phyloP scores from a whole-genome alignment of 768 basidiomycete genomes.

The Podaxis rugospora region DNA sequence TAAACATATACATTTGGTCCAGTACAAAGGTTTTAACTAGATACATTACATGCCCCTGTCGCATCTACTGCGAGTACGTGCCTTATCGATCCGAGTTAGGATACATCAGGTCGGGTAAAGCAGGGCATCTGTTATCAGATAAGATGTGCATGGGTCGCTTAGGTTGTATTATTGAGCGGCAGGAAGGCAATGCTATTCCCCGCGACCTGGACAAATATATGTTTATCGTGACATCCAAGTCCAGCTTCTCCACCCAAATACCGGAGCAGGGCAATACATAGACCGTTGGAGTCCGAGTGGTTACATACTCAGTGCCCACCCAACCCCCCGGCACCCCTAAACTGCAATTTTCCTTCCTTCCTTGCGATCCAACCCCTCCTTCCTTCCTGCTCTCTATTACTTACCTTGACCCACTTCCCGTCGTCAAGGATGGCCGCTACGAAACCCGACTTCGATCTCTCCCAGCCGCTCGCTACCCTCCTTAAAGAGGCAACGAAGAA shows the following conservation, averaged over 20 bases:
- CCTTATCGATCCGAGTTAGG: neutral
- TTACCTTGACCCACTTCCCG: slow-evolving; percentile 3
- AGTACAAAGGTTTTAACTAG: no score
- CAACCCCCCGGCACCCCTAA: neutral
- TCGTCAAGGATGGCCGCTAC: slow-evolving; percentile 24
- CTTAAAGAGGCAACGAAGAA: slow-evolving; percentile 42
- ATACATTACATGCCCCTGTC: no score
- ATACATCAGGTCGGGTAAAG: neutral
- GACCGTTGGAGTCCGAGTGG: no score
- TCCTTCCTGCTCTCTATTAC: slow-evolving; percentile 13
- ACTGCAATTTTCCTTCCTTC: neutral
- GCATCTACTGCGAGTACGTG: no score
- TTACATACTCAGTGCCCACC: no score
- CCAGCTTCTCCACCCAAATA: neutral
- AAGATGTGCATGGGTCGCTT: slow-evolving; percentile 12
- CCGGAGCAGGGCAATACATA: neutral
- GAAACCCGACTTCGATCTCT: slow-evolving; percentile 29
- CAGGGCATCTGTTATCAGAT: slow-evolving; percentile 16
- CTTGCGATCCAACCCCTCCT: slow-evolving; percentile 10
- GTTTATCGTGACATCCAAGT: no score
- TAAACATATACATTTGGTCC: no score
- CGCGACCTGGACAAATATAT: neutral
- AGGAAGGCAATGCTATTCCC: neutral
- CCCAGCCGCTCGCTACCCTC: slow-evolving; percentile 41
- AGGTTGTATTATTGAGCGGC: neutral